Evolutionary conservation across 352 stramenopile genomes (phyloP).

Genomic region (Pythium folliculosum): DNA sequence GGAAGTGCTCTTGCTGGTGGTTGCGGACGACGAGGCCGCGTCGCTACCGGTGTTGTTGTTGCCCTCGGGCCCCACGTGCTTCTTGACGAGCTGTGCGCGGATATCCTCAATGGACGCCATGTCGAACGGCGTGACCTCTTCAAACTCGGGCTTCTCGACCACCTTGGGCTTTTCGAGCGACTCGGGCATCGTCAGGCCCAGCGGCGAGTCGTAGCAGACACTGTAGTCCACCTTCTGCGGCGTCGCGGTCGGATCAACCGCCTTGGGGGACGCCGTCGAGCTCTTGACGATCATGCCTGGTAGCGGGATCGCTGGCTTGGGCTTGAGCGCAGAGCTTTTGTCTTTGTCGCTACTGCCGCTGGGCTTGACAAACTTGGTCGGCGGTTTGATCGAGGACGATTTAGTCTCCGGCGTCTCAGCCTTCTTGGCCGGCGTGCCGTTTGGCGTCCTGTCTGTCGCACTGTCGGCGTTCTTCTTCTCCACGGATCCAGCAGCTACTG

Average conservation of each 20-base stretch:
- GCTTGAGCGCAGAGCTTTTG: constrained; percentile 17
- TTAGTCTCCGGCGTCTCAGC: constrained; percentile 10
- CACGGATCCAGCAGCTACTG: not conserved
- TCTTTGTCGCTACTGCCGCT: constrained; percentile 19
- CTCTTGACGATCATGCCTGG: constrained; percentile 51
- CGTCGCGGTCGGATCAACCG: not conserved
- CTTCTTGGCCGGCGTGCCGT: constrained; percentile 21
- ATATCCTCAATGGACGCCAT: constrained; percentile 59
- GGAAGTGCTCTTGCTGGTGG: constrained; percentile 17
- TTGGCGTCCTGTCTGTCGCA: constrained; percentile 6
- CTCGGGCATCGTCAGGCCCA: constrained; percentile 26
- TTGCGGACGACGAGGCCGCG: not conserved
- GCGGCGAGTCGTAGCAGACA: constrained; percentile 28
- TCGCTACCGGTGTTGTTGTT: constrained; percentile 25
- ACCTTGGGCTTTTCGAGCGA: constrained; percentile 13
- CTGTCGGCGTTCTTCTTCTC: constrained; percentile 19
- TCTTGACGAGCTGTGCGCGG: constrained; percentile 52
- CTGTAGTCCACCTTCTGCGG: constrained; percentile 12
- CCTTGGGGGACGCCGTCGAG: constrained; percentile 14
- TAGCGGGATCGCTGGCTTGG: constrained; percentile 34
- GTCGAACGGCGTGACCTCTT: constrained; percentile 44
- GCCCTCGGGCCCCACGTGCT: constrained; percentile 38
- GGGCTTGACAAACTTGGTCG: constrained; percentile 27
- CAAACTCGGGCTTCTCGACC: constrained; percentile 26
- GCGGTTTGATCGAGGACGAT: constrained; percentile 26